These are phyloP conservation scores for Colletotrichum orchidophilum DNA, from an alignment of 2,329 filamentous ascomycete genomes.

Conservation along the genomic window DNA sequence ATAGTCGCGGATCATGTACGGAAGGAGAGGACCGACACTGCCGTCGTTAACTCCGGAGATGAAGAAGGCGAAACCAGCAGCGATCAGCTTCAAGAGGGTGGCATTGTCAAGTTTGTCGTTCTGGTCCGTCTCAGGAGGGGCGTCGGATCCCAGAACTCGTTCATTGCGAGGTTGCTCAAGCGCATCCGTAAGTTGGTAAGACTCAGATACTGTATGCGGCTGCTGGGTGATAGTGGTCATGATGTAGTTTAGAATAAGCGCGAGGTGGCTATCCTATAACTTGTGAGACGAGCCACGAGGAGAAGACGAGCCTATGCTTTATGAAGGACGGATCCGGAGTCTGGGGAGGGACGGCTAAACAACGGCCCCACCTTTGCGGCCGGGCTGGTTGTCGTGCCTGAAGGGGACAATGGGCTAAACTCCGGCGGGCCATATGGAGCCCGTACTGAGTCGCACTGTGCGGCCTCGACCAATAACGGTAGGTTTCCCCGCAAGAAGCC, in stretches of 20 bases:
- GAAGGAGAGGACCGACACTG: slow-evolving; percentile 69
- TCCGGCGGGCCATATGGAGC: neutral
- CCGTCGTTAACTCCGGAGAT: slow-evolving; percentile 73
- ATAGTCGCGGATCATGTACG: slow-evolving; percentile 69
- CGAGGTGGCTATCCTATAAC: neutral
- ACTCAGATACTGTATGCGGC: neutral
- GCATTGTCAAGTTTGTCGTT: slow-evolving; percentile 34
- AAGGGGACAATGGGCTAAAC: neutral
- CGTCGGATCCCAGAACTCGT: neutral
- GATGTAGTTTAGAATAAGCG: neutral
- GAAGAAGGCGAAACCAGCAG: slow-evolving; percentile 70
- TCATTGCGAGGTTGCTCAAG: neutral
- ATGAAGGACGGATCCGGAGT: neutral
- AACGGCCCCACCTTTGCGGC: neutral
- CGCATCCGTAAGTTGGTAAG: slow-evolving; percentile 1
- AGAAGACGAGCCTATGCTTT: neutral
- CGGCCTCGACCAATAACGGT: too few relatives aligned
- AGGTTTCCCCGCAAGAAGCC: neutral
- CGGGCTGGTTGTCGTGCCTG: neutral
- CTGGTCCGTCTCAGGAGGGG: neutral
- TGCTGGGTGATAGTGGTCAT: slow-evolving; percentile 22
- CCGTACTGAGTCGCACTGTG: neutral
- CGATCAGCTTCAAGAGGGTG: slow-evolving; percentile 58
- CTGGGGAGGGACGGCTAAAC: neutral
- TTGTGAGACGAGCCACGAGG: neutral